phyloP scores from a whole-genome alignment of 768 basidiomycete genomes.

The Rhizopogon vulgaris region DNA sequence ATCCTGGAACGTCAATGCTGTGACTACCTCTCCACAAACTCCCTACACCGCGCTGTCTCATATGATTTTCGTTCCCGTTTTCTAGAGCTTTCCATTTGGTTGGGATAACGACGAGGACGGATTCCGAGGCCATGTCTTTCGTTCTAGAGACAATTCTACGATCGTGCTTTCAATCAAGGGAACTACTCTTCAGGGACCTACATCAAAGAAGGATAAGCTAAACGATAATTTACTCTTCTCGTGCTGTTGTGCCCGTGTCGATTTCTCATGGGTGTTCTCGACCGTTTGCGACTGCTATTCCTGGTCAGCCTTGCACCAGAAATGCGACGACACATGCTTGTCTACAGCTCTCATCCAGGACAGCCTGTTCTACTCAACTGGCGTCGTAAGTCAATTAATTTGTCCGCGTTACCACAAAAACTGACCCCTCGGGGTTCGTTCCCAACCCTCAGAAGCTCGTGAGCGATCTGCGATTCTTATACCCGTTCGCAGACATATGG shows the following conservation, averaged over 20 bases:
- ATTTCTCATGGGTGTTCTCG: conserved; percentile 78
- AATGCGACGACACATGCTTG: conserved; percentile 78
- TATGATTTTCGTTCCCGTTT: conserved; percentile 5
- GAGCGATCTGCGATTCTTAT: conserved; percentile 50
- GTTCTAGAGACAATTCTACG: conserved; percentile 71
- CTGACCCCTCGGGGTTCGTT: background rate
- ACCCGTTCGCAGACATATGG: conserved; percentile 57
- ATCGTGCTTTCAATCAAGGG: conserved; percentile 87
- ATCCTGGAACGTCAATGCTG: conserved; percentile 58
- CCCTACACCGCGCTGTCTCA: background rate
- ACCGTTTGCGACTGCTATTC: conserved; percentile 85
- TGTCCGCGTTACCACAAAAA: background rate
- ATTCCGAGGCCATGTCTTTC: conserved; percentile 87
- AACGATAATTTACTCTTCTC: conserved; percentile 89
- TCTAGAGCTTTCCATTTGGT: conserved; percentile 74
- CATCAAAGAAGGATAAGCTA: conserved; percentile 86
- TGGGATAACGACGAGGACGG: conserved; percentile 67
- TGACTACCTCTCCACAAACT: conserved; percentile 14
- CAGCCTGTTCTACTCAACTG: conserved; percentile 87
- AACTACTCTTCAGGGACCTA: conserved; percentile 79
- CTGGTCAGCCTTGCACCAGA: conserved; percentile 43
- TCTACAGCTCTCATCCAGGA: conserved; percentile 81
- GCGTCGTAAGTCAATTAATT: conserved; percentile 52
- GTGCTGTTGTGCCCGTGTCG: conserved; percentile 90
- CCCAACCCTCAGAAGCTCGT: conserved; percentile 38